Percentiles rank a stretch among this genome's conserved stretches.
Conservation (phyloP, 2,329 filamentous ascomycete species). For the Alternaria sp. region DNA sequence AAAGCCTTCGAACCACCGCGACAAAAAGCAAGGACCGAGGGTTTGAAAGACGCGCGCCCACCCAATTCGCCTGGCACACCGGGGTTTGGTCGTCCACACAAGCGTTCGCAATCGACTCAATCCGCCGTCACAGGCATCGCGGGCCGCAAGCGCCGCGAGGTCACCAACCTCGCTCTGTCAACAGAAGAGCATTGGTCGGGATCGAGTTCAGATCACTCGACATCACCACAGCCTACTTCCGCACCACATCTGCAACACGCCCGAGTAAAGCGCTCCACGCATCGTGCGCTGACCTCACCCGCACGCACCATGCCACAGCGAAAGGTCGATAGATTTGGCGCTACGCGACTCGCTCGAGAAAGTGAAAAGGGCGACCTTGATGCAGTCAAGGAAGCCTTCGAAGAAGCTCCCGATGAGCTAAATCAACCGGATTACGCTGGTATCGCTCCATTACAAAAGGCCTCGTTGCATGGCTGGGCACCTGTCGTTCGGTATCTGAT, state of each 20-base stretch:
- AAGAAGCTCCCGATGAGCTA: conserved; percentile 84
- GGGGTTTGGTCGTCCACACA: conserved; percentile 47
- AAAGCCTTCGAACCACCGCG: conserved; percentile 51
- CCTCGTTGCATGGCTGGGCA: conserved; percentile 83
- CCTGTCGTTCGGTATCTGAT: conserved; percentile 89
- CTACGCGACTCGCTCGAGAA: conserved; percentile 88
- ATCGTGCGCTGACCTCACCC: conserved; percentile 62
- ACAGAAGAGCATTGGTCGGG: conserved; percentile 47
- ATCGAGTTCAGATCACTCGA: conserved; percentile 49
- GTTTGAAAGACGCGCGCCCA: conserved; percentile 42
- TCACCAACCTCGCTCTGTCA: conserved; percentile 39
- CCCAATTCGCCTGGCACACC: conserved; percentile 46
- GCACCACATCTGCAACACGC: conserved; percentile 54
- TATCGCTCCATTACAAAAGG: conserved; percentile 96
- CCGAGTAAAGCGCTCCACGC: conserved; percentile 68
- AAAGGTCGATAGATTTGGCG: conserved; percentile 89
- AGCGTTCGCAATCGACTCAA: conserved; percentile 51
- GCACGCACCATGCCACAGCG: conserved; percentile 74
- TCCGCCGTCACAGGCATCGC: conserved; percentile 40
- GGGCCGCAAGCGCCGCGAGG: conserved; percentile 47
- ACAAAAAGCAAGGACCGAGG: conserved; percentile 51
- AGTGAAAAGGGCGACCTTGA: conserved; percentile 87
- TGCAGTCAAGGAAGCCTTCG: conserved; percentile 74
- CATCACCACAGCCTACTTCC: conserved; percentile 42
- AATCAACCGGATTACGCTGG: conserved; percentile 92